A percentile compares a stretch with the other conserved stretches of the same genome.
Evolutionary conservation across 768 basidiomycete genomes (phyloP).

Genomic region (Antrodiella citrinella): DNA sequence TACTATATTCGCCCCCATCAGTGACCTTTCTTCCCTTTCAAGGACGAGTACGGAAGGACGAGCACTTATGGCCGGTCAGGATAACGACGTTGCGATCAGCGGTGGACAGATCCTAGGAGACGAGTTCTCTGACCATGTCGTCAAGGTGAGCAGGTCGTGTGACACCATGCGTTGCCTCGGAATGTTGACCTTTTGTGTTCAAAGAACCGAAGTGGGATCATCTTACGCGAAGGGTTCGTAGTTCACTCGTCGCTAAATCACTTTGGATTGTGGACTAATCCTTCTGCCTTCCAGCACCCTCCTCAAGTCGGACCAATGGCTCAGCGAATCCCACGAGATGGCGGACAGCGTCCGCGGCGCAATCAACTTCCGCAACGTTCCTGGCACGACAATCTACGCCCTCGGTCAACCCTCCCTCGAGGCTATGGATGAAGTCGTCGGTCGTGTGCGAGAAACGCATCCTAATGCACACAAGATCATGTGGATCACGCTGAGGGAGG

Average conservation of each 20-base stretch:
- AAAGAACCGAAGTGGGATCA: constrained; percentile 88
- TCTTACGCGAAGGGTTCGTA: constrained; percentile 76
- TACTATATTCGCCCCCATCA: constrained; percentile 87
- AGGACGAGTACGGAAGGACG: constrained; percentile 53
- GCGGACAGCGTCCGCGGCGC: constrained; percentile 78
- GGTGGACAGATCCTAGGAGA: constrained; percentile 88
- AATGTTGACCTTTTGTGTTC: background rate
- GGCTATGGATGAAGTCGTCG: constrained; percentile 76
- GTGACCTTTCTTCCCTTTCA: constrained; percentile 79
- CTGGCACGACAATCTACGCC: constrained; percentile 76
- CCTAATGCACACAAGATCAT: constrained; percentile 56
- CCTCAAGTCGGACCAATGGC: constrained; percentile 92
- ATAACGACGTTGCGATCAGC: constrained; percentile 63
- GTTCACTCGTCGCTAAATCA: too few relatives aligned
- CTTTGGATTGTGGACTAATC: constrained; percentile 1
- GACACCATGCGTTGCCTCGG: too few relatives aligned
- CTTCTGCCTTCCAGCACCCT: constrained; percentile 46
- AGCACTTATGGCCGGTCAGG: constrained; percentile 55
- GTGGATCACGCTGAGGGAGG: constrained; percentile 93
- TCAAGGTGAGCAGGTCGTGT: constrained; percentile 49
- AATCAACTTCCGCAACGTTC: constrained; percentile 86
- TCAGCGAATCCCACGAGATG: constrained; percentile 59
- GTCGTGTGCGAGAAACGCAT: constrained; percentile 50
- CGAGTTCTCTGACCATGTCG: constrained; percentile 92
- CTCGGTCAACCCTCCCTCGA: constrained; percentile 89